Conservation (phyloP, 2,329 filamentous ascomycete species). For the Coniochaeta sp. region DNA sequence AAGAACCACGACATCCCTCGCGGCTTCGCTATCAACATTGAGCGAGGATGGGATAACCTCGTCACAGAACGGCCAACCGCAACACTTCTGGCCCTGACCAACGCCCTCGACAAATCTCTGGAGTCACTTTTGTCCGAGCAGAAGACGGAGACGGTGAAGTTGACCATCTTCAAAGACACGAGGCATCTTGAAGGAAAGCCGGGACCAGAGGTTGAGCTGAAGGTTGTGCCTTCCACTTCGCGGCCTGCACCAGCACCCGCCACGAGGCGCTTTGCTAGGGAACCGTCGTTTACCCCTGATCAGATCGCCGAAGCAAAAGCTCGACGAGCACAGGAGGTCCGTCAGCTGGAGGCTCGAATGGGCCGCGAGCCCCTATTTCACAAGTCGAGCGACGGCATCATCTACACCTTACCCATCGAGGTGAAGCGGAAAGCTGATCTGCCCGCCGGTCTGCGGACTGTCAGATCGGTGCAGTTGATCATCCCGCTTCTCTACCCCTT, state of each 20-base stretch:
- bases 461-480: constrained; percentile 60
- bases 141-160: constrained; percentile 65
- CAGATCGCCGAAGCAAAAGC: constrained; percentile 57
- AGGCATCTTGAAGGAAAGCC: constrained; percentile 31
- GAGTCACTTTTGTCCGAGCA: constrained; percentile 63
- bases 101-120: constrained; percentile 64
- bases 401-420: constrained; percentile 65
- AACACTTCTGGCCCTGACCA: constrained; percentile 60
- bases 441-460: constrained; percentile 49
- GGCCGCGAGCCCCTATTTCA: constrained; percentile 59
- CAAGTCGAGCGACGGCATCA: constrained; percentile 61
- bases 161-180: constrained; percentile 55
- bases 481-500: constrained; percentile 68
- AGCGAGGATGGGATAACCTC: constrained; percentile 64
- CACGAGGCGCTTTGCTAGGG: constrained; percentile 28
- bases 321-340: constrained; percentile 57
- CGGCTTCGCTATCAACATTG: constrained; percentile 69
- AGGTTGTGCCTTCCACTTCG: background rate
- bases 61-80: constrained; percentile 44
- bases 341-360: constrained; percentile 70
- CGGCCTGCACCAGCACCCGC: background rate
- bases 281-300: constrained; percentile 47
- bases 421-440: constrained; percentile 55
- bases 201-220: background rate
- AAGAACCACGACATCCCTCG: constrained; percentile 44